Base-by-base conservation (phyloP, 1,284 basidiomycete genomes). In the Taiwanofungus camphoratus region DNA sequence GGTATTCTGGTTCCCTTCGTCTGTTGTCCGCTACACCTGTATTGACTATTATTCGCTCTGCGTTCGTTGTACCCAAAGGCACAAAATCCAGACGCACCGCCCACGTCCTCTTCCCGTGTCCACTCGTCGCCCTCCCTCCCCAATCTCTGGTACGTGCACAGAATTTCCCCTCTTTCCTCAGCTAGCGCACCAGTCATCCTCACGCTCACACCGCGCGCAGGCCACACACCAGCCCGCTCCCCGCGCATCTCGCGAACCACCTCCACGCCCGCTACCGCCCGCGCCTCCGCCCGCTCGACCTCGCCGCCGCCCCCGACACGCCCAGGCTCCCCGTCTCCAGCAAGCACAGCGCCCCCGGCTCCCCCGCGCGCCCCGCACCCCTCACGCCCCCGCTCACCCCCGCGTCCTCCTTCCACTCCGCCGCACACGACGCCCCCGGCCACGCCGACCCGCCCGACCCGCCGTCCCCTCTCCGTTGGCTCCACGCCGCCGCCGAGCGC, bases 331-430 rank as follows among this genome's bases (percentile, higher is more conserved):
- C 42, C 39, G 16, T 24, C 12, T 24, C 41, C 11, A 15, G 39
- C 24, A 16, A 46, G 33, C 35, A 39, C 19, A 41, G 39, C 16
- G 35, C 41, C 43, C 40, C 38, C 20, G 44, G 48, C 37, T 44
- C 44, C 18, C 44, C 53, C 6, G 49, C 48, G 36, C 53, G 52
- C 26, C 36, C 43, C 9, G 26, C 43, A 1, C 44, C 52, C 8
- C 50, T 59, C 27, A 63, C 61, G 2, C 61, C 61, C 13, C 61
- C 61, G 4, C 53, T 63, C 29, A 63, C 61, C 1, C 61, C 61
- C 1, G 59, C 59, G 1, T 57, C 57, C 4, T 60, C 58, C 5
- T 60, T 63, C 49, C 52, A 52, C 20, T 52, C 54, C 6, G 47
- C 42, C 22, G 16, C 51, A 5, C 44, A 56, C 40, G 54, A 58